A percentile compares a stretch with the other conserved stretches of the same genome.
Conservation (phyloP, 1,284 basidiomycete species). For the Hypsizygus ulmarius region DNA sequence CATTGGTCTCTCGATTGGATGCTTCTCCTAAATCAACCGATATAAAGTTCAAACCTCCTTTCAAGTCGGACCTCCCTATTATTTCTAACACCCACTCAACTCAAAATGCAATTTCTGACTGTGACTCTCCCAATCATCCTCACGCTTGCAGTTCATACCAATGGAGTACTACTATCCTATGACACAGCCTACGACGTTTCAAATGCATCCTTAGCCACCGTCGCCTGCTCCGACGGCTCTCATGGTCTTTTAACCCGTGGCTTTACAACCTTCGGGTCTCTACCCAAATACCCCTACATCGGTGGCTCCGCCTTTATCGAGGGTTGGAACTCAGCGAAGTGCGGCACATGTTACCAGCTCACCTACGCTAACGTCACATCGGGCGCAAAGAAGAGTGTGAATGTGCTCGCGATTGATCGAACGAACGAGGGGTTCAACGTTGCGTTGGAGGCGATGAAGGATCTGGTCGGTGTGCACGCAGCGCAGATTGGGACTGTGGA, state of each 20-base stretch:
- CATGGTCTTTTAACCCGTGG: slow-evolving; percentile 43
- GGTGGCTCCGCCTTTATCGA: slow-evolving; percentile 43
- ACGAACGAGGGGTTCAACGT: slow-evolving; percentile 39
- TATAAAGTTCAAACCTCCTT: too few species aligned
- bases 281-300: slow-evolving; percentile 51
- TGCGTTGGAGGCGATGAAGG: slow-evolving; percentile 33
- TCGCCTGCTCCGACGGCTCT: slow-evolving; percentile 50
- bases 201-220: slow-evolving; percentile 28
- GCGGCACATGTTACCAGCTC: slow-evolving; percentile 48
- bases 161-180: slow-evolving; percentile 32
- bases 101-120: slow-evolving; percentile 14
- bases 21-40: too few species aligned
- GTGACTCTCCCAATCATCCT: neutral
- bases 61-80: too few species aligned
- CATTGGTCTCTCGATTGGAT: too few species aligned
- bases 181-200: slow-evolving; percentile 43
- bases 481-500: slow-evolving; percentile 28
- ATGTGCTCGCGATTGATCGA: slow-evolving; percentile 42
- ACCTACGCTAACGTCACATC: slow-evolving; percentile 29
- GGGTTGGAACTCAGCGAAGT: slow-evolving; percentile 40
- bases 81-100: neutral
- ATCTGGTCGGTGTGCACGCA: slow-evolving; percentile 32
- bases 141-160: slow-evolving; percentile 9
- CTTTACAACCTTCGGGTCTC: slow-evolving; percentile 44
- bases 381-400: slow-evolving; percentile 30